Base-by-base conservation (phyloP, 2,329 filamentous ascomycete species). In the Plectosphaerella cucumerina region DNA sequence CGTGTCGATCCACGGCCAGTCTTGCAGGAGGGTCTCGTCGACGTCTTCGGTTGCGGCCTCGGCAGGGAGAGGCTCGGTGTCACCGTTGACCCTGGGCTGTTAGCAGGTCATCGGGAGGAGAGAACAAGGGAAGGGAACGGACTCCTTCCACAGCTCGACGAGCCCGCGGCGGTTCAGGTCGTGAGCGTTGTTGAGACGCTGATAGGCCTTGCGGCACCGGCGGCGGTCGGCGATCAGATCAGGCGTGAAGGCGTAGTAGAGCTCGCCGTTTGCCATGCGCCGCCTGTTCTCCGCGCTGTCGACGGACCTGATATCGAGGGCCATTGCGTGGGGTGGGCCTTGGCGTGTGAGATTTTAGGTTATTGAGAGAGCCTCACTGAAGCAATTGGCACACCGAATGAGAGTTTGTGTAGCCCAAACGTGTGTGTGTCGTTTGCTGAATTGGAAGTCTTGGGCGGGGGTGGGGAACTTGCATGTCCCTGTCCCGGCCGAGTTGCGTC, bases 201-300 rank as follows among this genome's bases (percentile, higher is more conserved):
- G 66, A 59, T 78, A 83, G 0, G 88, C 87, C 31, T 71, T 66
- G 41, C 75, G 75, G 65, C 86, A 89, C 14, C 83, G 76, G n/a
- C 71, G 70, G 17, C 89, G 80, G 37, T 78, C 84, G 1, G 77
- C 81, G 2, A 80, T 68, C 4, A 94, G 70, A 33, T 87, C 80
- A 0, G 88, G 85, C 1, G 81, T 81, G 62, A 92, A 92, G 41
- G 87, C 82, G 59, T 84, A 79, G 66, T 90, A 92, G 11, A 93
- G 76, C 64, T 93, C 84, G 46, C 87, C 87, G 14, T 75, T 72
- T 45, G 71, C 67, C 85, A 89, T 90, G 22, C 74, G 74, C 39
- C 69, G 66, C 35, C 70, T 65, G 62, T 82, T 82, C 45, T 80
- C 77, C 39, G 60, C 66, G 6, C 66, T 65, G 47, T 75, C 66